Base-by-base conservation (phyloP, 805 yeast genomes). In the Spathaspora boniae region DNA sequence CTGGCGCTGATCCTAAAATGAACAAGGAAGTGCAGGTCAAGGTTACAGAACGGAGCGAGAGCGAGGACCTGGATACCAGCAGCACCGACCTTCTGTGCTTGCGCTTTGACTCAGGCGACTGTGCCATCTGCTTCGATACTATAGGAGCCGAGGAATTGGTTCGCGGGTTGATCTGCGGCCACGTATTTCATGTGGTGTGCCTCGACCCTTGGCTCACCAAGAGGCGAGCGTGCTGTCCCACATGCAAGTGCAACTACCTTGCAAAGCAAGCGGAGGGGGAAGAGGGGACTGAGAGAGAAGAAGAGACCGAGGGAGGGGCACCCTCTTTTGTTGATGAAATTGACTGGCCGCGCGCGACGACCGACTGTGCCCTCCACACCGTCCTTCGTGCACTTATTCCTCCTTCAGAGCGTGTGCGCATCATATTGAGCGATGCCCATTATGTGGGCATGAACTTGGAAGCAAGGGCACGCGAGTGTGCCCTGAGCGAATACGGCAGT, bases 181-280 rank as follows among this genome's bases (percentile, higher is more conserved):
- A 86, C 57, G 87, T 82, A 2, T 86, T 80, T 70, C 95, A 86
- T 51, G 68, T 79, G 16, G 80, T 72, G 12, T 86, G 95, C 58
- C 70, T 86, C 35, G 87, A 82, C 44, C 89, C 89, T 2, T 86
- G 95, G 95, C 62, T 86, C 31, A 79, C 77, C 2, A 74, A 76
- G 43, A 65, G 91, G 45, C 71, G 82, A 31, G 89, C 88, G 1
- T 80, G 86, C 47, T 86, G 95, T 53, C 95, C 95, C 6, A 77
- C 81, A 67, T 86, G 95, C 58, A 83, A 85, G 50, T 61, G 81
- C 21, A 86, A 80, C 52, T 80, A 79, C 52, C 62, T 31, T 34
- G 39, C 26, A 19, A 40, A 36, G 21, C 20, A 43, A 20, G 47
- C 37, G 23, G 38, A 27, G 21, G 24, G 33, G 16, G 31, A 31